phyloP scores from a whole-genome alignment of 1,139 yeast species.

The Yamadazyma aaseri region DNA sequence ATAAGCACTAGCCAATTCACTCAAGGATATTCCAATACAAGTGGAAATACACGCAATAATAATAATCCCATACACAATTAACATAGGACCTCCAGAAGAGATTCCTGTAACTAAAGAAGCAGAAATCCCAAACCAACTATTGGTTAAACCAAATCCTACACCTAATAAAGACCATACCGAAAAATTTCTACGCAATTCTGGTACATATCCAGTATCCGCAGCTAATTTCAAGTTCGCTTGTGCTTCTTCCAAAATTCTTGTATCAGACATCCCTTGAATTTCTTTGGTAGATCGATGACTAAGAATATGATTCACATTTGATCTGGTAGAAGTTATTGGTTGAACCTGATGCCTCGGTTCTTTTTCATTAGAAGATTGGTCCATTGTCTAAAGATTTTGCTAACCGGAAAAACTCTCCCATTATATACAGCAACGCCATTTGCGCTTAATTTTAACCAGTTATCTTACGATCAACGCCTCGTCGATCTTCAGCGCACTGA shows the following conservation, averaged over 20 bases:
- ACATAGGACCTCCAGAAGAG: conserved; percentile 63
- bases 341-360: conserved; percentile 2
- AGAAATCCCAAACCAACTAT: conserved; percentile 66
- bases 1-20: conserved; percentile 53
- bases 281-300: conserved; percentile 5
- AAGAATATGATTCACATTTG: conserved; percentile 3
- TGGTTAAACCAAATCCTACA: conserved; percentile 62
- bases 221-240: conserved; percentile 32
- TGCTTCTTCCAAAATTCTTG: conserved; percentile 24
- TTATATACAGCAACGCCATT: no score
- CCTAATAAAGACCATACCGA: conserved; percentile 56
- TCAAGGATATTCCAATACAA: conserved; percentile 38
- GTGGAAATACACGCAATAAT: conserved; percentile 50
- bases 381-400: conserved; percentile 1
- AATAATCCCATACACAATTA: conserved; percentile 63
- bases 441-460: no score
- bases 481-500: no score
- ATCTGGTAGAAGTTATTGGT: neutral
- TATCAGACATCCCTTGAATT: conserved; percentile 2
- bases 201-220: conserved; percentile 34
- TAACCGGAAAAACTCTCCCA: no score
- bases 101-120: conserved; percentile 63
- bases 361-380: conserved; percentile 4
- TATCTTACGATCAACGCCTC: no score
- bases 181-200: conserved; percentile 47